These are phyloP conservation scores for Heimioporus sp. DNA, from an alignment of 768 basidiomycete genomes.

Conservation along the genomic window DNA sequence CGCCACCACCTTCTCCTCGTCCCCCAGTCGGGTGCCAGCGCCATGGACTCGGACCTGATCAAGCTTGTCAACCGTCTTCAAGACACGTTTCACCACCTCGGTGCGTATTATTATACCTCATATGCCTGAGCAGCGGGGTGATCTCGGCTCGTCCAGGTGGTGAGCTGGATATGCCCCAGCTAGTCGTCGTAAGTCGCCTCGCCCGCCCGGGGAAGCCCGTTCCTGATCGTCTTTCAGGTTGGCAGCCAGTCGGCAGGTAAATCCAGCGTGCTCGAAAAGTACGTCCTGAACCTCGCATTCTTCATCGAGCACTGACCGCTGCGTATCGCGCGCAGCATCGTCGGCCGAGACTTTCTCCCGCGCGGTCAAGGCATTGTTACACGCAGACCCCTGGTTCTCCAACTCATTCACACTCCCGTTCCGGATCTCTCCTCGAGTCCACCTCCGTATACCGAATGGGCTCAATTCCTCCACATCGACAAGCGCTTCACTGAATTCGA, in stretches of 20 bases:
- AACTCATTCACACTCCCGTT: conserved; percentile 88
- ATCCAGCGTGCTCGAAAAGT: conserved; percentile 96
- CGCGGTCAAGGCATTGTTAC: conserved; percentile 95
- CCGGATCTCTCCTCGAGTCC: conserved; percentile 46
- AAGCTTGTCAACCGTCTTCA: conserved; percentile 94
- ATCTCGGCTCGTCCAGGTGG: conserved; percentile 51
- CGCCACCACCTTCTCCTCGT: conserved; percentile 2
- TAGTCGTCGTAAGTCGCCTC: conserved; percentile 69
- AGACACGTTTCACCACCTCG: conserved; percentile 87
- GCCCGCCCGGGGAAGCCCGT: not conserved
- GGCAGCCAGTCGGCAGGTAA: conserved; percentile 97
- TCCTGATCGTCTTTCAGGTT: conserved; percentile 50
- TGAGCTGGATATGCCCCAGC: conserved; percentile 90
- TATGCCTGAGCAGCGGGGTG: conserved; percentile 5
- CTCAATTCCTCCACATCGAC: conserved; percentile 95
- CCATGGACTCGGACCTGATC: conserved; percentile 93
- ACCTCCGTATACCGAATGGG: conserved; percentile 76
- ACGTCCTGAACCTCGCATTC: conserved; percentile 30
- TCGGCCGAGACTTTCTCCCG: conserved; percentile 89
- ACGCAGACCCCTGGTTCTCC: conserved; percentile 90
- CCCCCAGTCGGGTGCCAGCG: conserved; percentile 4
- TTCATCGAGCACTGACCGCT: not conserved
- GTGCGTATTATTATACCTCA: conserved; percentile 44
- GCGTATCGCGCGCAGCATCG: conserved; percentile 57
- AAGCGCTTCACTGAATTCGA: conserved; percentile 95